phyloP scores from a whole-genome alignment of 2,329 filamentous ascomycete genomes.

The Colletotrichum brevisporum region DNA sequence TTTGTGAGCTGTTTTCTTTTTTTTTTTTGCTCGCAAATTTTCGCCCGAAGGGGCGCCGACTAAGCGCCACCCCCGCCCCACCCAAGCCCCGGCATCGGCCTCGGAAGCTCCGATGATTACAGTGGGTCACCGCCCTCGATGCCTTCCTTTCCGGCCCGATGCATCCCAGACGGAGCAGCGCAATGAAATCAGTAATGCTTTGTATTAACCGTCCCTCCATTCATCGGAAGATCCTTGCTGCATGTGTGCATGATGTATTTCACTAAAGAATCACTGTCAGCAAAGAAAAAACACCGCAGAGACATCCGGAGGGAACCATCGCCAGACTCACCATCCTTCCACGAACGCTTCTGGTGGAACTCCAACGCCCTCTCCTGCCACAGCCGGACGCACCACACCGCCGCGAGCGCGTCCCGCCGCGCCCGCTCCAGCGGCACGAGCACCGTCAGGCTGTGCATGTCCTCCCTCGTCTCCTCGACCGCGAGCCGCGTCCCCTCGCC shows the following conservation, averaged over 20 bases:
- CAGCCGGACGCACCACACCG: slow-evolving; percentile 52
- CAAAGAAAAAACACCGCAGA: not conserved
- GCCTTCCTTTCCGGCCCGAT: slow-evolving; percentile 11
- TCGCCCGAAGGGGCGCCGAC: slow-evolving; percentile 26
- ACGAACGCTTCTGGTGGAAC: slow-evolving; percentile 23
- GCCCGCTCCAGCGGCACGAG: slow-evolving; percentile 48
- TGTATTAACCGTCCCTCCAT: not conserved
- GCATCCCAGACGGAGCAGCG: not conserved
- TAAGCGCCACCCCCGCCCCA: no score
- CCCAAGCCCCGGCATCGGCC: slow-evolving; percentile 27
- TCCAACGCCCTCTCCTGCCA: slow-evolving; percentile 50
- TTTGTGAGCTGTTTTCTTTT: slow-evolving; percentile 6
- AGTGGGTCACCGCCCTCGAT: not conserved
- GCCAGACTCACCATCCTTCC: slow-evolving; percentile 27
- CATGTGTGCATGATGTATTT: slow-evolving; percentile 35
- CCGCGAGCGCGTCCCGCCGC: slow-evolving; percentile 52
- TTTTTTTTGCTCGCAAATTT: slow-evolving; percentile 31
- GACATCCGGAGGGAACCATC: no score
- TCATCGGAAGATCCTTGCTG: slow-evolving; percentile 16
- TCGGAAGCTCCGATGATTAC: slow-evolving; percentile 30
- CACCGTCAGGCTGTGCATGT: slow-evolving; percentile 49
- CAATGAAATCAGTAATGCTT: not conserved
- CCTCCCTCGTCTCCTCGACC: slow-evolving; percentile 50
- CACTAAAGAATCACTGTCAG: not conserved
- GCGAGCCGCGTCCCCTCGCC: slow-evolving; percentile 44